Base-by-base conservation (phyloP, 2,329 filamentous ascomycete genomes). In the Aspergillus sp. region DNA sequence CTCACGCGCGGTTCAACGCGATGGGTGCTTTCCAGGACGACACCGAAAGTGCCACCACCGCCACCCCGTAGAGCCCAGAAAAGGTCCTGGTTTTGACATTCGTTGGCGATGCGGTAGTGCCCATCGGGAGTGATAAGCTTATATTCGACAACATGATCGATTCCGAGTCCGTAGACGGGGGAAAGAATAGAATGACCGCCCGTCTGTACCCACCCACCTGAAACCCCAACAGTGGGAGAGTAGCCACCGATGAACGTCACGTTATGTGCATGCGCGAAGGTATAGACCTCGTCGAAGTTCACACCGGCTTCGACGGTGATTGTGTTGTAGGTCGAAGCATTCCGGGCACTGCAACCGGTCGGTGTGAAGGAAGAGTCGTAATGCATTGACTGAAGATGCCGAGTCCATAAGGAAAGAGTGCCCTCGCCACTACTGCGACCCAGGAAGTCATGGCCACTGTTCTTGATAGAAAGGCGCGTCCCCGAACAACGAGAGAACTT, bases 151-250 rank as follows among this genome's bases (percentile, higher is more conserved):
- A 82, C 75, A 63, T 84, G 78, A 66, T 85, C 82, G 5, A 80
- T 76, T 60, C 75, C 82, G 67, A 85, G 78, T 22, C 65, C 63
- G 18, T 63, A 61, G 12, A 80, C 67, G 52, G 76, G 76, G 6
- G 79, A 80, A 54, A 87, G 66, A 2, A 82, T 81, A 7, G 79
- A 82, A 67, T 86, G 82, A 0, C 85, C 84, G 45, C 82, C 85
- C 11, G 82, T 84, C 51, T 75, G 74, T 4, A 74, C 72, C 60
- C 75, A 80, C 10, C 77, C 77, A 18, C 82, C 82, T 6, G 77
- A 74, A 36, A 84, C 73, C 26, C 84, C 84, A 11, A 87, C 82
- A 1, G 80, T 59, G 26, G 47, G 31, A 14, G 56, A 59, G 49
- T 62, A 54, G 1, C 65, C 63, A 16, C 60, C 57, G 2, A 57